Percentiles rank a stretch among this genome's conserved stretches.
Conservation (phyloP, 768 basidiomycete species). For the Gloeophyllum trabeum region DNA sequence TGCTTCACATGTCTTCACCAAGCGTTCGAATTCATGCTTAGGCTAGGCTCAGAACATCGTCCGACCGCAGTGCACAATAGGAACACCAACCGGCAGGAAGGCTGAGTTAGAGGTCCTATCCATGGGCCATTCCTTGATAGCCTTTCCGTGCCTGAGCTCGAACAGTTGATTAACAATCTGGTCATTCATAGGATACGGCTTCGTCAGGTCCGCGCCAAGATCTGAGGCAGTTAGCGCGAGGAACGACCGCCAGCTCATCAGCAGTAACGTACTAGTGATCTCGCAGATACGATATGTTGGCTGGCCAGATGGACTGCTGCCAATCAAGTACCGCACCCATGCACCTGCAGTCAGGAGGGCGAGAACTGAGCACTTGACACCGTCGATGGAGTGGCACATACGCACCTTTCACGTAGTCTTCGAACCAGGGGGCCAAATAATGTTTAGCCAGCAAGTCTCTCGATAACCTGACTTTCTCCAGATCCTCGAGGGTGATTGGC, state of each 20-base stretch:
- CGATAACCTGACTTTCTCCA: slow-evolving; percentile 53
- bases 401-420: slow-evolving; percentile 69
- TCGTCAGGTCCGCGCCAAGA: slow-evolving; percentile 37
- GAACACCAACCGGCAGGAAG: slow-evolving; percentile 45
- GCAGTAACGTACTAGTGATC: slow-evolving; percentile 47
- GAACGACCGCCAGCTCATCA: slow-evolving; percentile 2
- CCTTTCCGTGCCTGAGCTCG: slow-evolving; percentile 69
- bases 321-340: slow-evolving; percentile 82
- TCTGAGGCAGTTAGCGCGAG: slow-evolving; percentile 19
- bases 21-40: slow-evolving; percentile 67
- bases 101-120: slow-evolving; percentile 76
- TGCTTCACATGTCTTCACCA: slow-evolving; percentile 26
- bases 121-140: slow-evolving; percentile 54
- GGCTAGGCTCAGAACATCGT: slow-evolving; percentile 1
- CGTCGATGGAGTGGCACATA: not conserved
- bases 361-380: slow-evolving; percentile 3
- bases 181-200: slow-evolving; percentile 67
- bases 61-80: not conserved
- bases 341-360: slow-evolving; percentile 35
- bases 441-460: slow-evolving; percentile 63
- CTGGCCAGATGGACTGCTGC: slow-evolving; percentile 36
- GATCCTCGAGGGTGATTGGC: slow-evolving; percentile 41
- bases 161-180: slow-evolving; percentile 53
- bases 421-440: slow-evolving; percentile 75
- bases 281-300: slow-evolving; percentile 78